Conservation (phyloP, 305 asterid species). For the Fraxinus floribunda region DNA sequence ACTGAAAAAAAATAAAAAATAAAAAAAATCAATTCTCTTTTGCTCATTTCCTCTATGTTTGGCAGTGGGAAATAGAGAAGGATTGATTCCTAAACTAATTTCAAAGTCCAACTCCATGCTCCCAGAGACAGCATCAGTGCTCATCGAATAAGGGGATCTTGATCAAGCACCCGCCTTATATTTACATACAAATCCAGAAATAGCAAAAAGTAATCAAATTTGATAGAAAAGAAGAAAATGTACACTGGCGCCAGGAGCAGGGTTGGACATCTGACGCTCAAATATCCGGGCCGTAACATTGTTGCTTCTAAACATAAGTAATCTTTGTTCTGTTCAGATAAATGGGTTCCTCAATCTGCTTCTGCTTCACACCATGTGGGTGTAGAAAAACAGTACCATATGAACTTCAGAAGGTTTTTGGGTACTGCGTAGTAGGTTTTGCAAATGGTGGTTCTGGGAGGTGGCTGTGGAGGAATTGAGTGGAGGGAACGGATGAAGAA, state of each 20-base stretch:
- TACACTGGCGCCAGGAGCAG: conserved; percentile 94
- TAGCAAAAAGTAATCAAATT: background rate
- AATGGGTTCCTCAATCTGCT: background rate
- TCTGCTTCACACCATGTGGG: conserved; percentile 1
- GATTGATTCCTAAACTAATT: background rate
- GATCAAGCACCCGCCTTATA: background rate
- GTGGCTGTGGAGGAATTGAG: conserved; percentile 23
- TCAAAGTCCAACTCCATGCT: background rate
- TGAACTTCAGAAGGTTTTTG: background rate
- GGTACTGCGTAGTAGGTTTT: background rate
- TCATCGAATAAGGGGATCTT: background rate
- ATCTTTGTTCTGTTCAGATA: conserved; percentile 8
- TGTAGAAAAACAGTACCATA: background rate
- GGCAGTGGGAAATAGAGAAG: background rate
- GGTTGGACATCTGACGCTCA: conserved; percentile 85
- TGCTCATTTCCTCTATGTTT: background rate
- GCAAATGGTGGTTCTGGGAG: background rate
- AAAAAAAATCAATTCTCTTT: conserved; percentile 9
- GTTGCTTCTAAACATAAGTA: conserved; percentile 72
- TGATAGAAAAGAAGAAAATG: background rate
- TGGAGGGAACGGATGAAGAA: conserved; percentile 17
- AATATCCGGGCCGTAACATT: conserved; percentile 93
- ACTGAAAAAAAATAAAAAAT: background rate
- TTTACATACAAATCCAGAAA: background rate
- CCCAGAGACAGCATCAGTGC: background rate